Base-by-base conservation (phyloP, 1,284 basidiomycete species). In the Heterobasidion parviporum region DNA sequence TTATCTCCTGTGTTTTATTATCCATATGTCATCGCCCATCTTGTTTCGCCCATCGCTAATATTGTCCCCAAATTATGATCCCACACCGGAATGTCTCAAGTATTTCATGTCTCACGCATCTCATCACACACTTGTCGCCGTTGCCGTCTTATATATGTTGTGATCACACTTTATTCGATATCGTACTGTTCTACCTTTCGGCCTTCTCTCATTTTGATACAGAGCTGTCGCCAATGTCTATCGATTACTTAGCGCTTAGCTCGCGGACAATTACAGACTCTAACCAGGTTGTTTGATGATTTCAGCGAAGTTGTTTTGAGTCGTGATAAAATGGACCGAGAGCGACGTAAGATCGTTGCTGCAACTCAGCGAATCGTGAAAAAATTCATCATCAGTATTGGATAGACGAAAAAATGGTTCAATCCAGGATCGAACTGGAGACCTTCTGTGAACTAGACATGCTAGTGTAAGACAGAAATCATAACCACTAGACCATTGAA, bases 401-500 rank as follows among this genome's bases (percentile, higher is more conserved):
- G 6, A 41, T 6, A 41, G 46, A 15, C 10, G 26, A 48, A 44
- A 48, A 48, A 32, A 26, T 64, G 63, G 63, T 62, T 63, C 63
- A 63, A 57, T 56, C 64, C 64, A 55, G 64, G 64, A 60, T 65
- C 64, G 64, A 65, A 65, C 64, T 56, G 64, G 61, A 59, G 64
- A 65, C 64, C 64, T 56, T 61, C 63, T 65, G 64, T 65, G 64
- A 18, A 35, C 14, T n/a, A 41, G 38, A 41, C 10, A 41, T 41
- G 12, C 38, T 41, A n/a, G 45, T 64, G 64, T 65, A 63, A 65
- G 64, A 65, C 64, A 65, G 63, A 60, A 60, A 61, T 65, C 64
- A 65, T 65, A 65, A 65, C 64, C 64, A 65, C 64, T 65, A 65
- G 64, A 65, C 64, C 64, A 65, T 61, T 60, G 61, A 63, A 64